A percentile compares a stretch with the other conserved stretches of the same genome.
These are phyloP conservation scores for Debaryomyces nepalensis DNA, from an alignment of 1,139 yeast species.

Conservation along the genomic window DNA sequence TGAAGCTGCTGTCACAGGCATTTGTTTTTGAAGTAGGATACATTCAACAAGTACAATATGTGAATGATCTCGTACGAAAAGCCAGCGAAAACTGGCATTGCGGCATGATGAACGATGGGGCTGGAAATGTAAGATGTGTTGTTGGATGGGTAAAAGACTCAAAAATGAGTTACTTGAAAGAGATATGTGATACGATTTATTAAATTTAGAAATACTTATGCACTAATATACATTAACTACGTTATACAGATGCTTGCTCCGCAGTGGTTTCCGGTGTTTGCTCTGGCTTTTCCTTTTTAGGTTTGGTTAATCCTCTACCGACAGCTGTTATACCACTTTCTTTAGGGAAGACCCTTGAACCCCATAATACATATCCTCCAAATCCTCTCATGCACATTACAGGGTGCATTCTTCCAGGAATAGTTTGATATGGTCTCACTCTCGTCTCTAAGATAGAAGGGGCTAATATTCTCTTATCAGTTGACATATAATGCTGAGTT, in stretches of 20 bases:
- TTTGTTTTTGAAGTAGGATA: conserved; percentile 51
- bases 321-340: conserved; percentile 57
- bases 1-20: conserved; percentile 41
- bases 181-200: conserved; percentile 12
- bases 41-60: conserved; percentile 36
- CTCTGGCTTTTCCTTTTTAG: conserved; percentile 28
- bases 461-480: conserved; percentile 74
- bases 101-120: conserved; percentile 33
- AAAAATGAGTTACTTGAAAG: conserved; percentile 14
- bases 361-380: conserved; percentile 87
- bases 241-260: conserved; percentile 9
- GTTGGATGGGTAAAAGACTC: conserved; percentile 36
- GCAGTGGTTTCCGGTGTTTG: conserved; percentile 19
- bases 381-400: conserved; percentile 91
- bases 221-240: conserved; percentile 6
- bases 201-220: conserved; percentile 4
- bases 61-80: conserved; percentile 18
- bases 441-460: conserved; percentile 84
- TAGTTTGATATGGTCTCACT: conserved; percentile 87
- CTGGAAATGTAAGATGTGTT: conserved; percentile 42
- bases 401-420: conserved; percentile 95
- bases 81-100: conserved; percentile 30
- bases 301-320: conserved; percentile 54
- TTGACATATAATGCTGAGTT: conserved; percentile 66
- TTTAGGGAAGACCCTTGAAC: conserved; percentile 77